A percentile compares a stretch with the other conserved stretches of the same genome.
These are phyloP conservation scores for Urochloa ruziziensis DNA, from an alignment of 176 grass and related monocot genomes.

Conservation along the genomic window DNA sequence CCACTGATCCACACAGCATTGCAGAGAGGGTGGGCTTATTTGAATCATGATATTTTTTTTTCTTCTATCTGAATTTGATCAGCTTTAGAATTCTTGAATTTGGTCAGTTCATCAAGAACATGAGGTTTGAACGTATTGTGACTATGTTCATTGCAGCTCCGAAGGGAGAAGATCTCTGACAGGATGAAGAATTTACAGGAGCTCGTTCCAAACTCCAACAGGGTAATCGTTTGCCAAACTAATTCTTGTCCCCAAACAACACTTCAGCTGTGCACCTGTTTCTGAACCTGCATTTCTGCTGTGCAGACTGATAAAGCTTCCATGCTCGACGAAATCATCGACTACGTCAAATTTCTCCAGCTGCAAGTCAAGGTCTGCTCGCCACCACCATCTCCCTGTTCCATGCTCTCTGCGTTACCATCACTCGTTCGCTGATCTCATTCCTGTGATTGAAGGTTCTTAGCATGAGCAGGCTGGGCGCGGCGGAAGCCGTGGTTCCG, in stretches of 20 bases:
- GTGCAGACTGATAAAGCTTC: constrained; percentile 73
- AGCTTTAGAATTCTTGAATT: too few species aligned
- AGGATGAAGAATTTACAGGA: constrained; percentile 81
- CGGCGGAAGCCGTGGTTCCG: constrained; percentile 62
- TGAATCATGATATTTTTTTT: not conserved
- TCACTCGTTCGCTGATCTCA: not conserved
- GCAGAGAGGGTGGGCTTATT: constrained; percentile 26
- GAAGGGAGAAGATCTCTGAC: constrained; percentile 76
- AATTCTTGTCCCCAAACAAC: not conserved
- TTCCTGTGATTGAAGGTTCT: constrained; percentile 50
- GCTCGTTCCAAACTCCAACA: constrained; percentile 78
- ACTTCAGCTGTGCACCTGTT: not conserved
- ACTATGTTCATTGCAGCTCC: constrained; percentile 37
- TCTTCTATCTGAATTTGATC: not conserved
- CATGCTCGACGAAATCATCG: constrained; percentile 88
- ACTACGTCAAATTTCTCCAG: constrained; percentile 85
- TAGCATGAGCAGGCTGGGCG: constrained; percentile 82
- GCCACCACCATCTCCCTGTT: not conserved
- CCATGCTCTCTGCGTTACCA: not conserved
- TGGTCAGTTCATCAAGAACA: not conserved
- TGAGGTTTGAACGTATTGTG: not conserved
- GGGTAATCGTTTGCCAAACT: constrained; percentile 19
- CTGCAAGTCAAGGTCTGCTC: constrained; percentile 65
- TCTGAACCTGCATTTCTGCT: constrained; percentile 8
- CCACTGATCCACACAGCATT: constrained; percentile 54